phyloP scores from a whole-genome alignment of 495 filamentous ascomycete species.

The Penicillium psychrofluorescens region DNA sequence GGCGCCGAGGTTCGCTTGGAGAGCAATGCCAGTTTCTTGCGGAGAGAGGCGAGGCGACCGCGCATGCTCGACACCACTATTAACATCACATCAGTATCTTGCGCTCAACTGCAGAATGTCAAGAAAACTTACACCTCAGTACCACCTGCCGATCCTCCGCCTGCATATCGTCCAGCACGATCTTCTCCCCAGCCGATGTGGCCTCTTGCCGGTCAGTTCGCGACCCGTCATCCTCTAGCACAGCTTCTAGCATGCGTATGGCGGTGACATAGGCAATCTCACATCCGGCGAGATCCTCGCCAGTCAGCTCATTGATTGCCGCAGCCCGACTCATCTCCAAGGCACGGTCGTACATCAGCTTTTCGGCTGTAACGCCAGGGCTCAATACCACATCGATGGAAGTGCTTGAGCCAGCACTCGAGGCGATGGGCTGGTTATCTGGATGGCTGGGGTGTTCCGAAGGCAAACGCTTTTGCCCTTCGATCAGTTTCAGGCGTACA shows the following conservation, averaged over 20 bases:
- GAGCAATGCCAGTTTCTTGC: conserved; percentile 50
- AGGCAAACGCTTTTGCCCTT: conserved; percentile 79
- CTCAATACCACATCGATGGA: conserved; percentile 62
- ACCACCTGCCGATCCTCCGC: conserved; percentile 67
- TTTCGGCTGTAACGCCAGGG: conserved; percentile 82
- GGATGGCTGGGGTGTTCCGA: conserved; percentile 81
- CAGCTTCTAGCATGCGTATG: conserved; percentile 86
- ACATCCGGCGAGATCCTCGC: conserved; percentile 80
- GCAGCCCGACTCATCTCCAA: conserved; percentile 92
- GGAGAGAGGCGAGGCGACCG: conserved; percentile 43
- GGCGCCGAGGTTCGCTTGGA: conserved; percentile 44
- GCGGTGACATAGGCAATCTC: conserved; percentile 92
- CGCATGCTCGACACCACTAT: conserved; percentile 57
- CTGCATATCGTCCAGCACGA: conserved; percentile 50
- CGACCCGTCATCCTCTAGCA: conserved; percentile 75
- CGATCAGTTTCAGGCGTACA: conserved; percentile 76
- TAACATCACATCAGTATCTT: conserved; percentile 17
- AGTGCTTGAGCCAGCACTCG: conserved; percentile 37
- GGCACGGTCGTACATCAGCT: conserved; percentile 95
- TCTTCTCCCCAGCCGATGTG: conserved; percentile 30
- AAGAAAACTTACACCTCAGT: conserved; percentile 53
- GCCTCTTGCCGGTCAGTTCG: conserved; percentile 13
- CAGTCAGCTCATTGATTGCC: conserved; percentile 90
- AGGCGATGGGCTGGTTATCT: conserved; percentile 56
- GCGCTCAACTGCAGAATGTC: neutral